Percentiles rank a stretch among this genome's conserved stretches.
Conservation (phyloP, 2,329 filamentous ascomycete species). For the Botrytis medusae region DNA sequence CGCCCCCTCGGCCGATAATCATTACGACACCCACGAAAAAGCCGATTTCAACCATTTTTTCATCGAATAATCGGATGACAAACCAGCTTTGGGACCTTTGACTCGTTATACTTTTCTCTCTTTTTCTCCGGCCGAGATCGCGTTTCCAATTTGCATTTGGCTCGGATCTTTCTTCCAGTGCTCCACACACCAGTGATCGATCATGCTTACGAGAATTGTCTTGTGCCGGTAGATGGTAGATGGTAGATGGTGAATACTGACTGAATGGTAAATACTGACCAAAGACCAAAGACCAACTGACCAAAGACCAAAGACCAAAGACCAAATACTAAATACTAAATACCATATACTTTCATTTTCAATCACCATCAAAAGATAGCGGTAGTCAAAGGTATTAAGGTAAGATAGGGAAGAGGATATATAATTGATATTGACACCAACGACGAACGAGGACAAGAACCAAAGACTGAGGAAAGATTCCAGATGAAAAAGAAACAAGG, state of each 20-base stretch:
- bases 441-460: no score
- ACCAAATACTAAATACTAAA: background rate
- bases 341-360: no score
- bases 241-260: no score
- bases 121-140: constrained; percentile 12
- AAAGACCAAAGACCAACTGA: no score
- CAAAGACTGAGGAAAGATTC: background rate
- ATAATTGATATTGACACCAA: no score
- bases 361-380: background rate
- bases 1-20: background rate
- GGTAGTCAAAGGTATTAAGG: background rate
- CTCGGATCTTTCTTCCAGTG: background rate
- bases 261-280: no score
- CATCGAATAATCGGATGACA: background rate
- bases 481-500: background rate
- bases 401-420: background rate
- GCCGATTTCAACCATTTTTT: background rate
- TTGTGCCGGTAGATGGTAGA: no score
- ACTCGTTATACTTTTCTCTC: background rate
- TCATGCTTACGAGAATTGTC: background rate
- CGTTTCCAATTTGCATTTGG: background rate
- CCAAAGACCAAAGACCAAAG: no score
- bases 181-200: background rate
- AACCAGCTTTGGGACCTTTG: background rate
- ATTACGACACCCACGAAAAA: background rate